A percentile compares a stretch with the other conserved stretches of the same genome.
These are phyloP conservation scores for Ogataea glucozyma DNA, from an alignment of 805 yeast genomes.

Conservation along the genomic window DNA sequence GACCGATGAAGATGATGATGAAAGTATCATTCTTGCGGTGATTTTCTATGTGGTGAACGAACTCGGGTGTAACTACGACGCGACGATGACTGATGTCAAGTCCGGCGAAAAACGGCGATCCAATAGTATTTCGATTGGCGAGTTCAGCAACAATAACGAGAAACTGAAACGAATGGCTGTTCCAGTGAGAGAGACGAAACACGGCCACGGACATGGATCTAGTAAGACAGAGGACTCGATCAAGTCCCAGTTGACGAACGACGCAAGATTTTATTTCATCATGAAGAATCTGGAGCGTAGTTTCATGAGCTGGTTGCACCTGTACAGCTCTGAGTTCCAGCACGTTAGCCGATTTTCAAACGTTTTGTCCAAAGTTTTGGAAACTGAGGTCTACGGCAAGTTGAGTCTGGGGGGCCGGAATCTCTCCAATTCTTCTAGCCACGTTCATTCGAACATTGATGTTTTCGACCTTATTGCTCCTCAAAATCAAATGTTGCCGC, in stretches of 20 bases:
- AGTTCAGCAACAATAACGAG: slow-evolving; percentile 32
- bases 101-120: slow-evolving; percentile 19
- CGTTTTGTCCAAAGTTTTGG: slow-evolving; percentile 18
- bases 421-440: slow-evolving; percentile 9
- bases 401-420: slow-evolving; percentile 11
- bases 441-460: slow-evolving; percentile 17
- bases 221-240: slow-evolving; percentile 22
- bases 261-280: slow-evolving; percentile 25
- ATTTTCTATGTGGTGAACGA: slow-evolving; percentile 32
- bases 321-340: slow-evolving; percentile 20
- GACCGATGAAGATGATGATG: slow-evolving; percentile 26
- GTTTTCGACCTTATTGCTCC: slow-evolving; percentile 23
- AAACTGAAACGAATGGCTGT: slow-evolving; percentile 21
- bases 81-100: neutral
- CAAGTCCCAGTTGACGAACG: slow-evolving; percentile 26
- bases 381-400: slow-evolving; percentile 23
- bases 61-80: slow-evolving; percentile 25
- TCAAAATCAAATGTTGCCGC: slow-evolving; percentile 16
- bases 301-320: slow-evolving; percentile 29
- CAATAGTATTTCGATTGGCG: slow-evolving; percentile 30
- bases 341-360: slow-evolving; percentile 16
- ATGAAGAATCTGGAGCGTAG: slow-evolving; percentile 30
- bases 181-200: slow-evolving; percentile 14
- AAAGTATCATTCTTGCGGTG: slow-evolving; percentile 32
- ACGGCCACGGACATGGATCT: too few relatives aligned